Conservation (phyloP, 2,329 filamentous ascomycete species). For the Aspergillus viridinutans region DNA sequence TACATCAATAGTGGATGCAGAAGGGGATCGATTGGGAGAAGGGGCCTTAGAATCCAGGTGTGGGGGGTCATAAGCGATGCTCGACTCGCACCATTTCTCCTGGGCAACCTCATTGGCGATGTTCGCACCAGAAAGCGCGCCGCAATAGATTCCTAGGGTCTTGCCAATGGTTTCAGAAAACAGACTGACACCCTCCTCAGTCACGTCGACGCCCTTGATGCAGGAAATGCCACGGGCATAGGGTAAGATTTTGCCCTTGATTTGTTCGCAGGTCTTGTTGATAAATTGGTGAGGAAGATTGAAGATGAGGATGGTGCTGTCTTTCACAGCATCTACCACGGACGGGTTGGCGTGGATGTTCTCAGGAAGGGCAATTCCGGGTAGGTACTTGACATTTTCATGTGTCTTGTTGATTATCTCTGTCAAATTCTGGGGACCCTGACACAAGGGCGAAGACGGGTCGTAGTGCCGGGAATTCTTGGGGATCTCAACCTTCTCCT, state of each 20-base stretch:
- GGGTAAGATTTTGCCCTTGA: slow-evolving; percentile 84
- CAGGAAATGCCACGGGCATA: slow-evolving; percentile 93
- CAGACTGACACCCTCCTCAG: slow-evolving; percentile 76
- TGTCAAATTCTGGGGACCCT: slow-evolving; percentile 79
- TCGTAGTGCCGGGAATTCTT: slow-evolving; percentile 71
- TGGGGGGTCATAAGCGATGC: slow-evolving; percentile 91
- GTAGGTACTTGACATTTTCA: slow-evolving; percentile 98
- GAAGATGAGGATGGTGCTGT: slow-evolving; percentile 88
- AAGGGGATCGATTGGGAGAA: slow-evolving; percentile 54
- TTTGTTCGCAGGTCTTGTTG: slow-evolving; percentile 73
- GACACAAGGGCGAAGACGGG: slow-evolving; percentile 69
- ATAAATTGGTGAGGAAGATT: slow-evolving; percentile 95
- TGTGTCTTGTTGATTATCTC: slow-evolving; percentile 84
- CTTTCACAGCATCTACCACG: slow-evolving; percentile 66
- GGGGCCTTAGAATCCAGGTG: slow-evolving; percentile 77
- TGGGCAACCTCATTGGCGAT: slow-evolving; percentile 91
- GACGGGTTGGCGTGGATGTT: slow-evolving; percentile 55
- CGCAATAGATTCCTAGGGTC: slow-evolving; percentile 90
- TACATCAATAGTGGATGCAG: slow-evolving; percentile 48
- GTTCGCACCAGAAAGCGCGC: slow-evolving; percentile 91
- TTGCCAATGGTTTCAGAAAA: slow-evolving; percentile 95
- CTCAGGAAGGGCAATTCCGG: slow-evolving; percentile 73
- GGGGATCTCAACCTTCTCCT: slow-evolving; percentile 77
- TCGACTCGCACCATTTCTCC: slow-evolving; percentile 97
- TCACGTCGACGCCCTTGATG: slow-evolving; percentile 96